These are phyloP conservation scores for Trametes cubensis DNA, from an alignment of 768 basidiomycete genomes.

Conservation along the genomic window DNA sequence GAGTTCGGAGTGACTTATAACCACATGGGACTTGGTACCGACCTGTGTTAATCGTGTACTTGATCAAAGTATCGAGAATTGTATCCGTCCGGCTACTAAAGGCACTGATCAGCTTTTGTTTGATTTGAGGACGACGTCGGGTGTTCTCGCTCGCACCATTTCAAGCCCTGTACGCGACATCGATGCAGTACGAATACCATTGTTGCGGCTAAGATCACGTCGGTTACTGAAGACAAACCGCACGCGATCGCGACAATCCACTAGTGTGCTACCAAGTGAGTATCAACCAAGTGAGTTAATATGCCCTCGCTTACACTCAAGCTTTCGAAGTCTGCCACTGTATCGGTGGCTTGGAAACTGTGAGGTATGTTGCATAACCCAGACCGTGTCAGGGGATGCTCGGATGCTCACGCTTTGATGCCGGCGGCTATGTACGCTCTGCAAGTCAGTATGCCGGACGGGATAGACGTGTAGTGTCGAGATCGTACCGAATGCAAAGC, in stretches of 20 bases:
- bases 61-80: not conserved
- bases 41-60: conserved; percentile 10
- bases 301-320: not conserved
- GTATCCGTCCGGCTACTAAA: not conserved
- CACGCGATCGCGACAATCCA: conserved; percentile 10
- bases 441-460: no score
- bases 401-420: not conserved
- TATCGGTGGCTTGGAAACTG: not conserved
- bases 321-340: not conserved
- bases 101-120: no score
- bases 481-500: not conserved
- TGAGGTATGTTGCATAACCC: not conserved
- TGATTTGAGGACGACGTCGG: no score
- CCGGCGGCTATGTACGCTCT: not conserved
- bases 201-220: not conserved
- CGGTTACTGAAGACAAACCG: not conserved
- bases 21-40: not conserved
- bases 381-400: not conserved
- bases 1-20: not conserved
- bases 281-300: no score
- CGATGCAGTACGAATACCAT: conserved; percentile 1
- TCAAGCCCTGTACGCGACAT: not conserved
- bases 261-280: not conserved
- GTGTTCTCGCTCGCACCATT: not conserved
- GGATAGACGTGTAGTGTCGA: no score